phyloP scores from a whole-genome alignment of 106 monocot genomes.

The Dactylorhiza incarnata region DNA sequence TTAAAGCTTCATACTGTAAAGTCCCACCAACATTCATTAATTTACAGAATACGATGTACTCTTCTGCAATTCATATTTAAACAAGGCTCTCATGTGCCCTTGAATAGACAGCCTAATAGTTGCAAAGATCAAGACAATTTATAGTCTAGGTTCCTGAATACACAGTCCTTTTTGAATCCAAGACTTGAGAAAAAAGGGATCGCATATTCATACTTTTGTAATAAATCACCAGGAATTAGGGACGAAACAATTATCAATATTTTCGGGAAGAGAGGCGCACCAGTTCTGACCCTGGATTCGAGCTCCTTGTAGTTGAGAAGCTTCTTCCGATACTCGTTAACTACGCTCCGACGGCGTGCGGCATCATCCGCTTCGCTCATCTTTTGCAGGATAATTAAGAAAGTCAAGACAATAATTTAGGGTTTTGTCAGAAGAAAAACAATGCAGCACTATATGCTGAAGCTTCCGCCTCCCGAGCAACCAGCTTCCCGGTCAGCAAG shows the following conservation, averaged over 20 bases:
- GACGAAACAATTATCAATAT: background rate
- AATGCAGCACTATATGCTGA: background rate
- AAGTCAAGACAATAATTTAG: background rate
- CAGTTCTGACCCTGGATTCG: constrained; percentile 15
- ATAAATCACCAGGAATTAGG: background rate
- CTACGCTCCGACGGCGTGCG: constrained; percentile 13
- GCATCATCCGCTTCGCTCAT: constrained; percentile 9
- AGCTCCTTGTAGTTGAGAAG: constrained; percentile 22
- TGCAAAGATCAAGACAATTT: too few species aligned
- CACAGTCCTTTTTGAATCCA: too few species aligned
- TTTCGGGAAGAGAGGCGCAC: background rate
- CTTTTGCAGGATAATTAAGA: background rate
- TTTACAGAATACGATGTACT: too few species aligned
- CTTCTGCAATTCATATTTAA: too few species aligned
- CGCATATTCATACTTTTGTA: background rate
- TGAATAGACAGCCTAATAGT: too few species aligned
- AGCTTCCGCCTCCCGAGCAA: too few species aligned
- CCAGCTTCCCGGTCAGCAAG: too few species aligned
- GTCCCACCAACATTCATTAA: too few species aligned
- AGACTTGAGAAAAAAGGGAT: too few species aligned
- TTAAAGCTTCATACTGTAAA: too few species aligned
- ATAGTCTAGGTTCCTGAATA: too few species aligned
- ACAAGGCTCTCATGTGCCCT: too few species aligned
- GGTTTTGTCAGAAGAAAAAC: background rate
- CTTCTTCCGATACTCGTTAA: constrained; percentile 17